A percentile compares a stretch with the other conserved stretches of the same genome.
Evolutionary conservation across 2,329 filamentous ascomycete species (phyloP).

Genomic region (Colletotrichum sojae): DNA sequence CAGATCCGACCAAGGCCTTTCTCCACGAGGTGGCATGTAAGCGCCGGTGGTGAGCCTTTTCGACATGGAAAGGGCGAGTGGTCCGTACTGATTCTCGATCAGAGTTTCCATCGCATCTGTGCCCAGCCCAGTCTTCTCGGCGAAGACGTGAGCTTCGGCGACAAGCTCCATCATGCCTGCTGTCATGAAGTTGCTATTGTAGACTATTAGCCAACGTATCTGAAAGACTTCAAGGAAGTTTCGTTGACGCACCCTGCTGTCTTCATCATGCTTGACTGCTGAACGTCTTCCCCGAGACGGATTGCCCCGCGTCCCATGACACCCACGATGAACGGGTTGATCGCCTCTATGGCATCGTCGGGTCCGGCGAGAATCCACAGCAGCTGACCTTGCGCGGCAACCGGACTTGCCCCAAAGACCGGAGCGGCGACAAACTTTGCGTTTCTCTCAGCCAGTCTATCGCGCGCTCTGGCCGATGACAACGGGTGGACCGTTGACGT

Average conservation of each 20-base stretch:
- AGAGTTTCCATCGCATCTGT: constrained; percentile 58
- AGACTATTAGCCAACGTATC: not conserved
- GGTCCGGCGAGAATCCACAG: constrained; percentile 63
- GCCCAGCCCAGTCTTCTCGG: constrained; percentile 59
- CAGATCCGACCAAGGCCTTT: constrained; percentile 62
- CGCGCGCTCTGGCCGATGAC: constrained; percentile 51
- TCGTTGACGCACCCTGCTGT: constrained; percentile 56
- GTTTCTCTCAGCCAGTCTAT: constrained; percentile 46
- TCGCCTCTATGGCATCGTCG: constrained; percentile 48
- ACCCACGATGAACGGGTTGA: constrained; percentile 57
- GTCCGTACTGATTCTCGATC: constrained; percentile 57
- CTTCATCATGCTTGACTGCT: constrained; percentile 62
- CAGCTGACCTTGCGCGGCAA: constrained; percentile 61
- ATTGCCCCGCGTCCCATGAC: constrained; percentile 60
- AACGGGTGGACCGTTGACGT: constrained; percentile 65
- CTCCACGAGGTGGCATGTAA: constrained; percentile 51
- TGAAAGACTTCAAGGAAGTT: too few relatives aligned
- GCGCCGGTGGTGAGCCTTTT: constrained; percentile 54
- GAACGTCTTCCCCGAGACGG: constrained; percentile 57
- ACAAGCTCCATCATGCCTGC: constrained; percentile 64
- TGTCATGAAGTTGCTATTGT: constrained; percentile 61
- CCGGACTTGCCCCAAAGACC: constrained; percentile 65
- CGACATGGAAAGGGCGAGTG: constrained; percentile 54
- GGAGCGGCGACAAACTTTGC: constrained; percentile 60
- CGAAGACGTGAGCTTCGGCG: constrained; percentile 64